Conservation (phyloP, 768 basidiomycete genomes). For the Boletus speciosus region DNA sequence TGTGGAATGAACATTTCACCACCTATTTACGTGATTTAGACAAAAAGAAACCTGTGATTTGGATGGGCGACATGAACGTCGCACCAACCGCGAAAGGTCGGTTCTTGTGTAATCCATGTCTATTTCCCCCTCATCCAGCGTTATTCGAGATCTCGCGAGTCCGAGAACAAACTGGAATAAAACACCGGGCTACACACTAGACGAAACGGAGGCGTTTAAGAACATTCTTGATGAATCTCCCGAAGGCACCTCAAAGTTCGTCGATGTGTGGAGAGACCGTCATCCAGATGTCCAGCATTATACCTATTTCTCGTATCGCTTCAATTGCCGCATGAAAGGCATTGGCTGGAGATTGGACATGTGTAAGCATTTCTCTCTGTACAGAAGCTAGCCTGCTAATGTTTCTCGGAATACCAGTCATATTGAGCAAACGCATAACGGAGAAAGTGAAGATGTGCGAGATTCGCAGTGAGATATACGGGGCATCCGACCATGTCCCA, state of each 20-base stretch:
- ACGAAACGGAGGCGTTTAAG: slow-evolving; percentile 72
- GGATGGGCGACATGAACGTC: slow-evolving; percentile 86
- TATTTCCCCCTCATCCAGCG: neutral
- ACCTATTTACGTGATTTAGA: slow-evolving; percentile 69
- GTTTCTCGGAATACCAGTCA: slow-evolving; percentile 43
- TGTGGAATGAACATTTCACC: slow-evolving; percentile 79
- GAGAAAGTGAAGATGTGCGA: slow-evolving; percentile 76
- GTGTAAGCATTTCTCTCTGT: slow-evolving; percentile 47
- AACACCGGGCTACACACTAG: slow-evolving; percentile 78
- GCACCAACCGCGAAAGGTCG: slow-evolving; percentile 73
- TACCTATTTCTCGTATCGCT: slow-evolving; percentile 82
- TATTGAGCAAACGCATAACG: slow-evolving; percentile 66
- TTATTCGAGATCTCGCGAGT: slow-evolving; percentile 57
- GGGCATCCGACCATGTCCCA: slow-evolving; percentile 85
- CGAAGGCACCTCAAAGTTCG: slow-evolving; percentile 45
- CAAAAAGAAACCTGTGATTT: slow-evolving; percentile 78
- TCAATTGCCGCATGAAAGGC: slow-evolving; percentile 75
- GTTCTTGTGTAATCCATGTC: neutral
- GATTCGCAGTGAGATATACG: slow-evolving; percentile 81
- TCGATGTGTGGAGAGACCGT: slow-evolving; percentile 76
- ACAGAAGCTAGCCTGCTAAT: slow-evolving; percentile 1
- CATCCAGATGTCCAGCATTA: slow-evolving; percentile 72
- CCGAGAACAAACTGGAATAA: slow-evolving; percentile 83
- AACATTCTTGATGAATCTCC: slow-evolving; percentile 51
- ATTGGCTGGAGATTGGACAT: slow-evolving; percentile 87